Conservation (phyloP, 148 eudicot genomes). For the Chenopodium album region DNA sequence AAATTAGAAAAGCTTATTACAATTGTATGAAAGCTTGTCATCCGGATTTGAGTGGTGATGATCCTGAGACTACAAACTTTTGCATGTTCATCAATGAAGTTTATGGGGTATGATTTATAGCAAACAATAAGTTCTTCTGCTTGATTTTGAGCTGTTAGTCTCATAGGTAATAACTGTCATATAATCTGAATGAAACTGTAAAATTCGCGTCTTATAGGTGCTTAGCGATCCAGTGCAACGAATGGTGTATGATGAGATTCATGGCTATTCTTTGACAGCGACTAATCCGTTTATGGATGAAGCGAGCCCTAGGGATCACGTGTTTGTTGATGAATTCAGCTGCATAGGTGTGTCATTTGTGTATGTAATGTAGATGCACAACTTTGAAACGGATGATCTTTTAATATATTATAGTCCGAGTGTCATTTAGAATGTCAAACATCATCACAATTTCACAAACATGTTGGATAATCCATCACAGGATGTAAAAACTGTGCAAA, state of each 20-base stretch:
- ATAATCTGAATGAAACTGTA: background rate
- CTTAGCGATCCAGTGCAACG: slow-evolving; percentile 96
- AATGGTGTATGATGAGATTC: slow-evolving; percentile 90
- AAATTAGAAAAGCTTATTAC: slow-evolving; percentile 91
- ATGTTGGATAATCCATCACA: slow-evolving; percentile 21
- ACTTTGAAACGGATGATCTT: background rate
- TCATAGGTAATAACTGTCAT: background rate
- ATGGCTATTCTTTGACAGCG: slow-evolving; percentile 90
- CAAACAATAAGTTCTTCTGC: background rate
- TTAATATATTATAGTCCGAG: background rate
- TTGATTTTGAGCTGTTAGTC: background rate
- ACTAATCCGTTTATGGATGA: slow-evolving; percentile 85
- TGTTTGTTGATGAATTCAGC: slow-evolving; percentile 96
- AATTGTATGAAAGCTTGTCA: slow-evolving; percentile 98
- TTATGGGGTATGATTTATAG: slow-evolving; percentile 52
- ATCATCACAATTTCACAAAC: background rate
- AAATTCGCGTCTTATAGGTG: slow-evolving; percentile 45
- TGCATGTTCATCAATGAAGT: slow-evolving; percentile 97
- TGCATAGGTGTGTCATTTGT: slow-evolving; percentile 67
- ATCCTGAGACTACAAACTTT: slow-evolving; percentile 82
- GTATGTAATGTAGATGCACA: background rate
- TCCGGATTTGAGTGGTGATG: slow-evolving; percentile 95
- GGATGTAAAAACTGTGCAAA: slow-evolving; percentile 98
- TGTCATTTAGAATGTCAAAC: background rate
- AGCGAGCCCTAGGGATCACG: slow-evolving; percentile 77